These are phyloP conservation scores for Myotisia sp. DNA, from an alignment of 2,329 filamentous ascomycete genomes.

Conservation along the genomic window DNA sequence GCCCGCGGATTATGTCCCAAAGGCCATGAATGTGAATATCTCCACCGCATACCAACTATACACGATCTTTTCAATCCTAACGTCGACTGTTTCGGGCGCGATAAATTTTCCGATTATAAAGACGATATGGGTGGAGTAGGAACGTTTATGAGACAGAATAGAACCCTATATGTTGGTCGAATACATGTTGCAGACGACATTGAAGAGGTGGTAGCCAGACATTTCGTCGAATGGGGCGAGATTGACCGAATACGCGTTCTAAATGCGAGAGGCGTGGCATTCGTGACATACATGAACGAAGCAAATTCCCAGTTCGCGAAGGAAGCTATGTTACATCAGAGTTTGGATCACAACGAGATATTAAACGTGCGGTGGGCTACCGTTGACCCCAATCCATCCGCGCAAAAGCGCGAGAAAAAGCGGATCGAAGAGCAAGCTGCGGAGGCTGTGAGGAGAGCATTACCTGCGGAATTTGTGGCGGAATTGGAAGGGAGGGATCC, in stretches of 20 bases:
- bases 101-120: conserved; percentile 83
- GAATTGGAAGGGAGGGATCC: conserved; percentile 88
- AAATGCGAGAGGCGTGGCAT: conserved; percentile 78
- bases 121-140: conserved; percentile 98
- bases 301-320: conserved; percentile 82
- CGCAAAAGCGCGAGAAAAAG: conserved; percentile 78
- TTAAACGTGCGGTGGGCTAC: conserved; percentile 96
- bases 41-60: conserved; percentile 73
- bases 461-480: conserved; percentile 80
- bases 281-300: conserved; percentile 87
- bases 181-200: conserved; percentile 96
- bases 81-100: conserved; percentile 84
- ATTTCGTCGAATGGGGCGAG: conserved; percentile 94
- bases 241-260: conserved; percentile 78
- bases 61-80: conserved; percentile 89
- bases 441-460: conserved; percentile 73
- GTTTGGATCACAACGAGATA: conserved; percentile 78
- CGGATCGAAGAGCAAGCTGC: conserved; percentile 91
- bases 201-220: conserved; percentile 83
- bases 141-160: conserved; percentile 82
- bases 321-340: conserved; percentile 91
- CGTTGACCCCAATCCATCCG: conserved; percentile 86
- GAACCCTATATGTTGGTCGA: conserved; percentile 81
- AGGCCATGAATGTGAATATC: conserved; percentile 83
- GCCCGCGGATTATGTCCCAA: conserved; percentile 69